Evolutionary conservation across 2,329 filamentous ascomycete species (phyloP), one percentile per base, ranked within the genome.

Genomic region (Triangularia verruculosa): DNA sequence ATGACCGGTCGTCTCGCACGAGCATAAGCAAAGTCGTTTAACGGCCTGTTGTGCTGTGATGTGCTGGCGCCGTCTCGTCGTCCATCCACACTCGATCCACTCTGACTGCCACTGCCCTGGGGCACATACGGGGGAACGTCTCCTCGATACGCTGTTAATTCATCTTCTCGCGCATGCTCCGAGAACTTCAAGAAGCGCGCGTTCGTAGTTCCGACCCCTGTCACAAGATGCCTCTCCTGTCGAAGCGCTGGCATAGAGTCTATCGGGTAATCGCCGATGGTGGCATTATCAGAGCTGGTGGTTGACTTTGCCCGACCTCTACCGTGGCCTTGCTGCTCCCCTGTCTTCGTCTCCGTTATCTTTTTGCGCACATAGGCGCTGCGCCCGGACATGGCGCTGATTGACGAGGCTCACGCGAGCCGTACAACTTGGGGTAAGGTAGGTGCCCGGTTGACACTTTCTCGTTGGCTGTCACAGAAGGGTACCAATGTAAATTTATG

Each of bases 331-430:
- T 59, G 63, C 30, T 72, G 73, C 17, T 77, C 77, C 34, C 70
- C 74, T 2, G 72, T 67, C 60, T 78, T 80, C 25, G 78, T 76
- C 63, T 85, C 80, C 0, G 80, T 83, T 67, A 83, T 84, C 76
- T 84, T 85, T 72, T 85, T 85, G 70, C 84, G 82, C 71, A 84
- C 83, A 68, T 83, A 79, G 30, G 83, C 84, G 73, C 83, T 86
- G 61, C 84, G 78, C 64, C 83, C 83, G 6, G 84, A 86, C 84
- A 86, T 86, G 66, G 61, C 74, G 52, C 27, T 30, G 43, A 28
- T 32, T 47, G 30, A 5, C 30, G 24, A 34, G 53, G 22, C 32
- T 58, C 25, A 53, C 13, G 22, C 20, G 56, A 58, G 32, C 39
- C 13, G 20, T 24, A 43, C 20, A 32, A n/a, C 52, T 61, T n/a